Percentiles rank a stretch among this genome's conserved stretches.
Evolutionary conservation across 2,329 filamentous ascomycete genomes (phyloP).

Genomic region (Daldinia eschscholtzii): DNA sequence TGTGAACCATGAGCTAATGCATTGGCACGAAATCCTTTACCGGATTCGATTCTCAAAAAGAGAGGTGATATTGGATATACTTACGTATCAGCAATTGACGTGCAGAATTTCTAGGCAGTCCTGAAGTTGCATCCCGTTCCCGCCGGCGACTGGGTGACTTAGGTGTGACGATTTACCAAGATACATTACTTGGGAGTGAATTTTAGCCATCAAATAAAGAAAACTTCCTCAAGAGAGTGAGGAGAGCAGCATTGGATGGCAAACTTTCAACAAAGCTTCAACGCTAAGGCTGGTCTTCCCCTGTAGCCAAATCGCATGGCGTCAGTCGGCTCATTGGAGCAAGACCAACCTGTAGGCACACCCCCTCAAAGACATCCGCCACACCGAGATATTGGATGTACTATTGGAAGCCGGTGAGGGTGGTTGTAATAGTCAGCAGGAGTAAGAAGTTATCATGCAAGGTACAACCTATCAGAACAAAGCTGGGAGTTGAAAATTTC

Average conservation of each 20-base stretch:
- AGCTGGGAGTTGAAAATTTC: constrained; percentile 24
- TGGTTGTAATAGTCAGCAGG: constrained; percentile 28
- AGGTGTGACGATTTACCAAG: background rate
- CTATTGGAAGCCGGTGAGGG: constrained; percentile 20
- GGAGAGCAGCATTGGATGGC: constrained; percentile 3
- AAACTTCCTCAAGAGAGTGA: background rate
- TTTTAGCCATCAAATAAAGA: background rate
- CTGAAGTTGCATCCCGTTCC: background rate
- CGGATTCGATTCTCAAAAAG: background rate
- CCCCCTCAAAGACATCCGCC: constrained; percentile 3
- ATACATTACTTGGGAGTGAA: background rate
- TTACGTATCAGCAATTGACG: background rate
- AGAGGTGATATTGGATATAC: background rate
- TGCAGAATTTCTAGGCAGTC: background rate
- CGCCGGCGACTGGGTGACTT: background rate
- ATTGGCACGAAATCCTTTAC: background rate
- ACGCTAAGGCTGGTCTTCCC: constrained; percentile 7
- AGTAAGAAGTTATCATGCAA: constrained; percentile 14
- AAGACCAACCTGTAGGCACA: background rate
- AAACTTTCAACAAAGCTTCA: constrained; percentile 4
- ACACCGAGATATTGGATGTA: constrained; percentile 8
- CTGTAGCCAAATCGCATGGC: constrained; percentile 13
- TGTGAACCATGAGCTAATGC: constrained; percentile 14
- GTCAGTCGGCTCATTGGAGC: constrained; percentile 18
- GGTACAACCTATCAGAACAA: constrained; percentile 31